Conservation (phyloP, 2,329 filamentous ascomycete species). For the Escovopsis weberi region DNA sequence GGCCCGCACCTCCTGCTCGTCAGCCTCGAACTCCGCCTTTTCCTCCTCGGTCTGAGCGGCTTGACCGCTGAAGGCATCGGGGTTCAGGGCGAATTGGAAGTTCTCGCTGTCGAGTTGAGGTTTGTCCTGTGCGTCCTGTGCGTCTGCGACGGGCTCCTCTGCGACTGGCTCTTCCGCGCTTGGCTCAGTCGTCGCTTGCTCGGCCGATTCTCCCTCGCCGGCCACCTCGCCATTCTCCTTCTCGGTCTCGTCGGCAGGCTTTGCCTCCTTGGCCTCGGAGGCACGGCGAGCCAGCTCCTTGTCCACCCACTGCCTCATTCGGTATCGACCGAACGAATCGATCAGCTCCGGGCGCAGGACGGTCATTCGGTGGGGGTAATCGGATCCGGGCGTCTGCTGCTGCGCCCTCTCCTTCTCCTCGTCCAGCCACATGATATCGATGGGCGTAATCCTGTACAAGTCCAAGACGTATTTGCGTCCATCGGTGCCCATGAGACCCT, state of each 20-base stretch:
- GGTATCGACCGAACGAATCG: slow-evolving; percentile 68
- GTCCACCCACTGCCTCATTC: slow-evolving; percentile 81
- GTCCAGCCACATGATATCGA: slow-evolving; percentile 86
- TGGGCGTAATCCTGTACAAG: slow-evolving; percentile 81
- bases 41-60: slow-evolving; percentile 80
- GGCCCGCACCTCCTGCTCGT: slow-evolving; percentile 77
- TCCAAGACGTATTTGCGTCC: slow-evolving; percentile 96
- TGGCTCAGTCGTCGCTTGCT: slow-evolving; percentile 7
- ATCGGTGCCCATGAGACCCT: slow-evolving; percentile 92
- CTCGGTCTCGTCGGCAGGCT: slow-evolving; percentile 18
- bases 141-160: slow-evolving; percentile 27
- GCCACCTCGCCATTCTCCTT: slow-evolving; percentile 18
- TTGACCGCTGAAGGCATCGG: slow-evolving; percentile 90
- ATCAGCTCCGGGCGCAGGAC: slow-evolving; percentile 83
- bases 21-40: slow-evolving; percentile 65
- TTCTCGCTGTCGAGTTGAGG: slow-evolving; percentile 70
- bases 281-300: slow-evolving; percentile 54
- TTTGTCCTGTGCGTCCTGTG: slow-evolving; percentile 9
- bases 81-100: slow-evolving; percentile 82
- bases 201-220: slow-evolving; percentile 8
- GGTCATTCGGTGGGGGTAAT: slow-evolving; percentile 93
- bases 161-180: slow-evolving; percentile 1
- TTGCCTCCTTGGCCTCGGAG: slow-evolving; percentile 15
- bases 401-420: slow-evolving; percentile 40
- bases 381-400: slow-evolving; percentile 26